Conservation (phyloP, 2,329 filamentous ascomycete species). For the Ophiocordyceps unilateralis region DNA sequence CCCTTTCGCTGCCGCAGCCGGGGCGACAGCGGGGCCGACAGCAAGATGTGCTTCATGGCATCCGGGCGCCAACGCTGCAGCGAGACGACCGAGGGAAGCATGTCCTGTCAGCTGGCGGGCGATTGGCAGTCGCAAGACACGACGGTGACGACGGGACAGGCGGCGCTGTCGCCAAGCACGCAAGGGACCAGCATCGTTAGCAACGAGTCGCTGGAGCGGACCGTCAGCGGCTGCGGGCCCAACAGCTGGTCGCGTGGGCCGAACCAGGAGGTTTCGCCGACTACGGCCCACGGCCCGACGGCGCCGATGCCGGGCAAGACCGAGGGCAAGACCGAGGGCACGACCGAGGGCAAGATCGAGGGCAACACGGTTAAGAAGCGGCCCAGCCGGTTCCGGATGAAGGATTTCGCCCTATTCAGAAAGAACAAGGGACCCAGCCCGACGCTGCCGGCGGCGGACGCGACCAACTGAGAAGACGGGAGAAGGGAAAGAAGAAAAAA, state of each 20-base stretch:
- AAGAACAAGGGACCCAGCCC: conserved; percentile 27
- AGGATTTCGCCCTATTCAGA: conserved; percentile 38
- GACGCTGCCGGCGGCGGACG: conserved; percentile 15
- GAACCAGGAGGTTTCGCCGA: conserved; percentile 5
- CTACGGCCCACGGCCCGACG: conserved; percentile 9
- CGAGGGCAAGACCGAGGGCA: conserved; percentile 30
- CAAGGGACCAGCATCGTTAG: conserved; percentile 49
- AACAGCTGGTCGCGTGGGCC: conserved; percentile 16
- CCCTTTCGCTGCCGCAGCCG: conserved; percentile 25
- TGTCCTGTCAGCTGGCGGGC: conserved; percentile 32
- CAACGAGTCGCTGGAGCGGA: conserved; percentile 36
- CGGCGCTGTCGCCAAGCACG: conserved; percentile 48
- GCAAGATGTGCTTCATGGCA: conserved; percentile 17
- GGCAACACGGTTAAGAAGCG: conserved; percentile 40
- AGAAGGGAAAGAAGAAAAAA: background rate
- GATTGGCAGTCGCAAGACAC: conserved; percentile 47
- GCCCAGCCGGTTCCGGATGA: conserved; percentile 46
- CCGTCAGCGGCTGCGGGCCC: conserved; percentile 22
- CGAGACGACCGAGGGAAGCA: conserved; percentile 44
- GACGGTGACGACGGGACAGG: conserved; percentile 43
- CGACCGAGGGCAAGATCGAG: conserved; percentile 27
- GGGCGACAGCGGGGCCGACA: conserved; percentile 14
- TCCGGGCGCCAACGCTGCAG: conserved; percentile 37
- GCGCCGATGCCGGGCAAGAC: conserved; percentile 21
- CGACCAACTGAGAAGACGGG: conserved; percentile 9